Base-by-base conservation (phyloP, 805 yeast genomes). In the Ogataea methanolica region DNA sequence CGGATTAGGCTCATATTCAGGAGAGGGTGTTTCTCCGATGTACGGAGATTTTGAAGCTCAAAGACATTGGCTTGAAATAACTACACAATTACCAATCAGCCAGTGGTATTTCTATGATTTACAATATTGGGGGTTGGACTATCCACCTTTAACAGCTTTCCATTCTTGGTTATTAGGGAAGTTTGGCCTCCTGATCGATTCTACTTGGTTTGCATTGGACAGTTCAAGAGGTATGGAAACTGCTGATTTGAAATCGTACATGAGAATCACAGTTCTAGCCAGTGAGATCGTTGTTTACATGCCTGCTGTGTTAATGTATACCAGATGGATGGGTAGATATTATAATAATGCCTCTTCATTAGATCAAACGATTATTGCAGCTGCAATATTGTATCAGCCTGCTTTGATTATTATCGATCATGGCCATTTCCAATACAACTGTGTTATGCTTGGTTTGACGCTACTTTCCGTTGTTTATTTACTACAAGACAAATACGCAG, bases 31-130 rank as follows among this genome's bases (percentile, higher is more conserved):
- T 1, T 81, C 86, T 8, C 98, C 98, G 5, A 79, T 88, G 79
- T 82, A 72, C 70, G 99, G 99, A 6, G 99, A 94, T 63, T 92
- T 94, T 60, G 99, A 94, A 65, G 98, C 98, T 0, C 99, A 94
- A 65, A 78, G 99, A 55, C 99, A 92, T 65, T 94, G 99, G 99
- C 76, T 94, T 79, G 99, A 94, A 63, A 72, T 92, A 45, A 92
- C 98, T 0, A 80, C 74, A 36, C 80, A 82, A 56, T 64, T 91
- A 42, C 94, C 96, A 0, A 66, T 88, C 1, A 65, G 70, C 0
- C 56, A 85, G 52, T 94, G 99, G 99, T 94, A 94, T 62, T 87
- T 76, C 69, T 89, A 82, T 65, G 97, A 94, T 62, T 72, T 90
- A 40, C 81, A 82, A 55, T 90, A 92, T 69, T 94, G 99, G 98